Base-by-base conservation (phyloP, 176 grass and related monocot genomes). In the Aegilops tauschii region DNA sequence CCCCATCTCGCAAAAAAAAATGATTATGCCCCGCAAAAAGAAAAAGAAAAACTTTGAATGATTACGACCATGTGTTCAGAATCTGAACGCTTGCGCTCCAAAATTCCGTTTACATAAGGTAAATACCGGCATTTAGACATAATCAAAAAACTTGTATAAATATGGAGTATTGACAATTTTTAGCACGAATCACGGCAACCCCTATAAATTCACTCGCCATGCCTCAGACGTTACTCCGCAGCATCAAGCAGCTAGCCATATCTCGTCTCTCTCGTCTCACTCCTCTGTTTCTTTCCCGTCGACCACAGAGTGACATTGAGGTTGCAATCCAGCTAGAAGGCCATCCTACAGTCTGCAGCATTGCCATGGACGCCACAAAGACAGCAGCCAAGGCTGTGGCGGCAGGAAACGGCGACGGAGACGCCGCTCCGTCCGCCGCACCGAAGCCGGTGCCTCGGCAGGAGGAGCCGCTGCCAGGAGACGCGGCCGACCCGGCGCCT, bases 121-220 rank as follows among this genome's bases (percentile, higher is more conserved):
- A 1, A 58, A 20, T 18, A 18, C 50, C 13, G 5, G 17, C 1
- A 56, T 56, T 56, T 56, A 18, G 17, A 8, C 52, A 56, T 20
- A 56, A 56, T 7, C 52, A 52, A 14, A 52, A 17, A 52, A 14
- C 3, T 13, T 47, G 3, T 47, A 49, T 49, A 14, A 14, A 49
- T 2, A 49, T 1, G 14, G 13, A 52, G 49, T 52, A 14, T 52
- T 52, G 18, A 54, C 39, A 27, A 28, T 17, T 49, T 49, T 6
- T 17, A 12, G 25, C 73, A 76, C 27, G 11, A 52, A 54, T 76
- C 45, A 52, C 14, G 44, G 17, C 12, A 5, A 11, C 17, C 44
- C 14, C 61, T 82, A 82, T 82, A 82, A 35, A 82, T 69, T 52
- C 65, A 68, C 10, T 34, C 64, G 27, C 40, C 42, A 16, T 69